These are phyloP conservation scores for Penicillium glabrum DNA, from an alignment of 2,329 filamentous ascomycete genomes.

Conservation along the genomic window DNA sequence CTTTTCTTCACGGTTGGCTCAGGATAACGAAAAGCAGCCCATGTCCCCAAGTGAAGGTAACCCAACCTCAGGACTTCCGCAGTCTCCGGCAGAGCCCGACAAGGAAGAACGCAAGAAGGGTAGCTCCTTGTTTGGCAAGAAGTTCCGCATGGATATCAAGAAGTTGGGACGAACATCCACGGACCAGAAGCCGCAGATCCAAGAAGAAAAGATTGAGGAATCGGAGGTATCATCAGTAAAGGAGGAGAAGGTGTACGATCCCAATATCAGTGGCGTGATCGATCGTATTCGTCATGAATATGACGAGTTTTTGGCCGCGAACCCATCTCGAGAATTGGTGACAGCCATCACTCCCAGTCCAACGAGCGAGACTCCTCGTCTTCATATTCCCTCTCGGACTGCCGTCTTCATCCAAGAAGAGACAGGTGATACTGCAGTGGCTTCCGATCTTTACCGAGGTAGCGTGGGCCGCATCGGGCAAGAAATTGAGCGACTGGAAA, in stretches of 20 bases:
- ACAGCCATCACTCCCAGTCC: conserved; percentile 44
- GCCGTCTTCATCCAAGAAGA: conserved; percentile 67
- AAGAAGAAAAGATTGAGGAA: conserved; percentile 70
- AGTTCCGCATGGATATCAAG: conserved; percentile 77
- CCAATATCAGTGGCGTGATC: conserved; percentile 48
- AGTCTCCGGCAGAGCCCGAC: conserved; percentile 56
- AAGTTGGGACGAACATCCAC: conserved; percentile 71
- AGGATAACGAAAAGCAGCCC: conserved; percentile 54
- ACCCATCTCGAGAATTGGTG: conserved; percentile 37
- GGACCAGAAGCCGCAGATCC: conserved; percentile 68
- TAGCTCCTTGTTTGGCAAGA: conserved; percentile 72
- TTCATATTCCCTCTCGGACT: conserved; percentile 50
- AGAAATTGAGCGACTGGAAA: conserved; percentile 81
- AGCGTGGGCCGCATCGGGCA: conserved; percentile 75
- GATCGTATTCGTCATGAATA: conserved; percentile 49
- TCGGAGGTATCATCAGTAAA: conserved; percentile 54
- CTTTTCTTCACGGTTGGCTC: conserved; percentile 62
- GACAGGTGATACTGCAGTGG: conserved; percentile 60
- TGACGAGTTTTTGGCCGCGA: conserved; percentile 40
- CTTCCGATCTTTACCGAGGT: conserved; percentile 86
- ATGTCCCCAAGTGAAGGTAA: conserved; percentile 46
- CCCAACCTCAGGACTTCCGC: conserved; percentile 44
- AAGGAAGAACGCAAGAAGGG: conserved; percentile 61
- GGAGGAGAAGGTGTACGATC: conserved; percentile 46
- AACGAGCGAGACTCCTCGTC: conserved; percentile 45